Evolutionary conservation across 179 eudicot species (phyloP), one percentile per base, ranked within the genome.

Genomic region (Camellia oleifera): DNA sequence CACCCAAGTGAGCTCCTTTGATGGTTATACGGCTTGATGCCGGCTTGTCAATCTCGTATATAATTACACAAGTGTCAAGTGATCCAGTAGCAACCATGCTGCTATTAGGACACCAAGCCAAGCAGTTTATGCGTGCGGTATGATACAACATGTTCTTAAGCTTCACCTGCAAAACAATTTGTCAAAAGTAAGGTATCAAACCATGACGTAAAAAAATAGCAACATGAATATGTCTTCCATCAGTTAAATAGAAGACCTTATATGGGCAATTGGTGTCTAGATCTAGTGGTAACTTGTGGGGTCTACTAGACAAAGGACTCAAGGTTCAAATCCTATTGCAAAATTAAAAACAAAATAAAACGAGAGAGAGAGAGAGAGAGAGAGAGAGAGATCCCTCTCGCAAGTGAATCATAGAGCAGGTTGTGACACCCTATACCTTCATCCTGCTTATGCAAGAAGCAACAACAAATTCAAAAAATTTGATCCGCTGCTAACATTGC

Each of bases 61-160:
- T 82, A 74, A 95, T 88, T 66, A 92, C 95, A 73, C 89, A 82
- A 9, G 98, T 94, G 83, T 95, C 97, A 56, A 95, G 97, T 78
- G 98, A 92, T 83, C 97, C 98, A 64, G 99, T 94, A 18, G 95
- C 95, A 83, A 95, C 90, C 95, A 89, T 86, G 79, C 72, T 87
- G 89, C 80, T 87, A 83, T 91, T 90, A 66, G 95, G 94, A 77
- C 97, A 95, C 99, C 99, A 94, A 67, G 97, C 92, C 84, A 95
- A 76, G 88, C 97, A 87, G 85, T 95, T 92, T 83, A 95, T 86
- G 50, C 98, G 94, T 40, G 99, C 98, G 68, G 92, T 86, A 81
- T 94, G 99, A 80, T 91, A 95, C 80, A 92, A 62, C 97, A 95
- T 92, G 77, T 95, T 91, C 82, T 95, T 94, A 72, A 95, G 95